Evolutionary conservation across 352 stramenopile genomes (phyloP).

Genomic region (Phytopythium aichiense): DNA sequence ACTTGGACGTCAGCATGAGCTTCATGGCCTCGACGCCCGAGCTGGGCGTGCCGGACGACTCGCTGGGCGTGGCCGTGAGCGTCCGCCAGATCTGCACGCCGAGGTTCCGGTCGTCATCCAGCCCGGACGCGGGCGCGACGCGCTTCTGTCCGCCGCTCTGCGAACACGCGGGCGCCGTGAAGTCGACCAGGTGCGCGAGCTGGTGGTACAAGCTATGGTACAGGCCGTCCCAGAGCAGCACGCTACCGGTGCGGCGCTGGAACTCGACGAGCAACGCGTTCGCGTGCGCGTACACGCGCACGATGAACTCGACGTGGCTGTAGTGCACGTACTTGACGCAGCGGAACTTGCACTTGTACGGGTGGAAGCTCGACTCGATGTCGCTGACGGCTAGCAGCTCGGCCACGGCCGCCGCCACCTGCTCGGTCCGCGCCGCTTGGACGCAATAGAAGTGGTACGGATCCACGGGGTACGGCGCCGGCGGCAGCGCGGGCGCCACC

Average conservation of each 20-base stretch:
- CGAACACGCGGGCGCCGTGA: slow-evolving; percentile 37
- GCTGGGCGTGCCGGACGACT: slow-evolving; percentile 35
- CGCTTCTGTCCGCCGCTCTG: slow-evolving; percentile 74
- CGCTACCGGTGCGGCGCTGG: slow-evolving; percentile 66
- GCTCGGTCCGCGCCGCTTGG: slow-evolving; percentile 8
- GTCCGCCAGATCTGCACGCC: slow-evolving; percentile 60
- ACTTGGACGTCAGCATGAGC: slow-evolving; percentile 80
- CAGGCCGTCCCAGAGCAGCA: slow-evolving; percentile 78
- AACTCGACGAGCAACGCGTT: slow-evolving; percentile 62
- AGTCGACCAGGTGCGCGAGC: slow-evolving; percentile 42
- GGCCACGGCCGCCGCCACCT: slow-evolving; percentile 27
- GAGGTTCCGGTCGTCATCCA: slow-evolving; percentile 34
- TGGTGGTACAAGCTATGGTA: slow-evolving; percentile 73
- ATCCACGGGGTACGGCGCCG: slow-evolving; percentile 71
- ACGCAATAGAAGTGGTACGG: slow-evolving; percentile 80
- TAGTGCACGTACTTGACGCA: slow-evolving; percentile 86
- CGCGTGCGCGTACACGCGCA: slow-evolving; percentile 54
- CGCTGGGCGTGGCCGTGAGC: slow-evolving; percentile 17
- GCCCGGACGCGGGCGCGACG: slow-evolving; percentile 10
- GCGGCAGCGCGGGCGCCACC: slow-evolving; percentile 50
- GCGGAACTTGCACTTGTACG: slow-evolving; percentile 84
- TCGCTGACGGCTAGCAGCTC: slow-evolving; percentile 51
- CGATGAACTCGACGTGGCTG: slow-evolving; percentile 77
- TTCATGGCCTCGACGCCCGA: slow-evolving; percentile 82
- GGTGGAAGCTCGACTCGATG: slow-evolving; percentile 64